phyloP scores from a whole-genome alignment of 228 moss, liverwort and hornwort genomes.

The Sphagnum fallax region DNA sequence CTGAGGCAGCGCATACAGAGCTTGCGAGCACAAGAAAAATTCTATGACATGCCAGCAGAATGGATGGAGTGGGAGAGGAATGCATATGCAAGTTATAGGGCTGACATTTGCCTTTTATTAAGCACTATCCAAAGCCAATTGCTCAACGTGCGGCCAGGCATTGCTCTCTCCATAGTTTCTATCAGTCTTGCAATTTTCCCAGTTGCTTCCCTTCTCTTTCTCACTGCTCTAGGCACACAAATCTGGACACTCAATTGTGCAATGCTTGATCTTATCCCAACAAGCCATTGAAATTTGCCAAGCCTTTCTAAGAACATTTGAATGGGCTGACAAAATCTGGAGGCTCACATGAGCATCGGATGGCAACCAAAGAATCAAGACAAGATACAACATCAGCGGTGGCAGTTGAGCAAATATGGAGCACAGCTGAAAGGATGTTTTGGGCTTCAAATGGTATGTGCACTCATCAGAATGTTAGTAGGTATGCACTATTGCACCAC shows the following conservation, averaged over 20 bases:
- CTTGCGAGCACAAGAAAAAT: conserved; percentile 51
- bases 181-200: conserved; percentile 59
- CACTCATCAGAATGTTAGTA: too few species aligned
- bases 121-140: conserved; percentile 62
- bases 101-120: conserved; percentile 56
- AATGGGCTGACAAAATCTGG: too few species aligned
- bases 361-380: too few species aligned
- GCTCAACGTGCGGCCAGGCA: conserved; percentile 58
- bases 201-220: conserved; percentile 54
- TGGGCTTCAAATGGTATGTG: too few species aligned
- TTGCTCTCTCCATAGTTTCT: conserved; percentile 42
- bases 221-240: conserved; percentile 56
- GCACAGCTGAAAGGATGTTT: too few species aligned
- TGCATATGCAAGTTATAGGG: conserved; percentile 61
- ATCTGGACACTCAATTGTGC: conserved; percentile 52
- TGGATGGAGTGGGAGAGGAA: conserved; percentile 94
- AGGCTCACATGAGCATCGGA: too few species aligned
- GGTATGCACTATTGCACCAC: too few species aligned
- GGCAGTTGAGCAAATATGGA: too few species aligned
- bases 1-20: conserved; percentile 79
- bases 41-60: conserved; percentile 42
- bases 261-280: conserved; percentile 36
- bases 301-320: too few species aligned
- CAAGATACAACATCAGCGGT: too few species aligned
- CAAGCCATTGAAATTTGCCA: too few species aligned